Evolutionary conservation across 345 rosid genomes (phyloP).

Genomic region (Cardamine occulta): DNA sequence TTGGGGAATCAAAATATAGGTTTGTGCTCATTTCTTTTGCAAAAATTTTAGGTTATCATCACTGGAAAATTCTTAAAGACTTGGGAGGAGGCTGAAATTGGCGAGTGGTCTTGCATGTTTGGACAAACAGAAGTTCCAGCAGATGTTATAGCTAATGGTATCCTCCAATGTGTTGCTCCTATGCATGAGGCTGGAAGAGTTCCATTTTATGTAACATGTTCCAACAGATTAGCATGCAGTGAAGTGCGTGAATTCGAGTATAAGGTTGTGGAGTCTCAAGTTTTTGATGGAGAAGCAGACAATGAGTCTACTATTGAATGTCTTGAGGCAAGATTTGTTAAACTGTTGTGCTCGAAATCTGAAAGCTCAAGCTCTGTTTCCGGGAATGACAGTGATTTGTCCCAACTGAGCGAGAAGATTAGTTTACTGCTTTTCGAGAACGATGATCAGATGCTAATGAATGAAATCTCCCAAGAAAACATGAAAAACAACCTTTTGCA

Average conservation of each 20-base stretch:
- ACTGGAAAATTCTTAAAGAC: conserved; percentile 74
- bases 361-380: conserved; percentile 33
- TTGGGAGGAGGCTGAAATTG: conserved; percentile 55
- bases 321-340: conserved; percentile 65
- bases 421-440: conserved; percentile 69
- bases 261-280: conserved; percentile 47
- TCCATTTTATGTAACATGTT: conserved; percentile 90
- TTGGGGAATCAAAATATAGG: conserved; percentile 2
- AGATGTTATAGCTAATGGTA: conserved; percentile 76
- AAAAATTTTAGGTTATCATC: conserved; percentile 61
- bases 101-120: conserved; percentile 93
- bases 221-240: conserved; percentile 93
- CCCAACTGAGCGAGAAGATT: conserved; percentile 63
- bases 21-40: conserved; percentile 30
- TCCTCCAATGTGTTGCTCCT: conserved; percentile 75
- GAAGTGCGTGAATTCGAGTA: conserved; percentile 96
- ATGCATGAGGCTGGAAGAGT: conserved; percentile 70
- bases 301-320: conserved; percentile 40
- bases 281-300: conserved; percentile 36
- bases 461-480: conserved; percentile 52
- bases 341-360: conserved; percentile 59
- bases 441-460: conserved; percentile 51
- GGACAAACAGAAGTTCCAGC: conserved; percentile 98
- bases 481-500: conserved; percentile 59
- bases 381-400: conserved; percentile 41